Conservation (phyloP, 176 grass and related monocot genomes). For the Musa itinerans region DNA sequence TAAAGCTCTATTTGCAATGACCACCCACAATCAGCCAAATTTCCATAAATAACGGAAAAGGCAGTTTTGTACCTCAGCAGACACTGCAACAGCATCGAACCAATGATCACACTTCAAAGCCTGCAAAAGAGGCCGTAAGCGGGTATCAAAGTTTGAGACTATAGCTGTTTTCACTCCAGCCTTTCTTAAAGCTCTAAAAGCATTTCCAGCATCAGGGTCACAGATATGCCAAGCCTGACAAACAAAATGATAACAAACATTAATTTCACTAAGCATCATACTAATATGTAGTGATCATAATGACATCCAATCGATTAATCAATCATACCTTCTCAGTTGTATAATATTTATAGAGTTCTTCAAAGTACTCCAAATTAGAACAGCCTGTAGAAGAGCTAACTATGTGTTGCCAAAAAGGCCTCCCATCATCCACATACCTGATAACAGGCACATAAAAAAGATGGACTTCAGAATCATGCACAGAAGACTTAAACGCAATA, state of each 20-base stretch:
- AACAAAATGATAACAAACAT: slow-evolving; percentile 24
- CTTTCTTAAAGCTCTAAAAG: slow-evolving; percentile 67
- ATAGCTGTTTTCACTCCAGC: slow-evolving; percentile 88
- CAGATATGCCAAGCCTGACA: slow-evolving; percentile 82
- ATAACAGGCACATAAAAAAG: background rate
- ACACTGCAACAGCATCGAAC: slow-evolving; percentile 91
- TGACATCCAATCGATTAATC: background rate
- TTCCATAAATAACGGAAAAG: slow-evolving; percentile 2
- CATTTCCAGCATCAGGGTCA: slow-evolving; percentile 66
- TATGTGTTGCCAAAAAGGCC: slow-evolving; percentile 87
- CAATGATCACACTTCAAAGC: slow-evolving; percentile 77
- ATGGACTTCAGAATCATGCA: background rate
- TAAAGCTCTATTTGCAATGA: slow-evolving; percentile 26
- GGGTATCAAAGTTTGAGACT: slow-evolving; percentile 95
- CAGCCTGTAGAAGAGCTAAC: slow-evolving; percentile 85
- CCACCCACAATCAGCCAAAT: background rate
- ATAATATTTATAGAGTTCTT: slow-evolving; percentile 92
- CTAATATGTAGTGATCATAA: background rate
- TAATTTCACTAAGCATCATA: slow-evolving; percentile 12
- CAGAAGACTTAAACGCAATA: too few relatives aligned
- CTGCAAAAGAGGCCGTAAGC: slow-evolving; percentile 69
- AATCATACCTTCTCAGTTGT: slow-evolving; percentile 72
- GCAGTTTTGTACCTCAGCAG: slow-evolving; percentile 51
- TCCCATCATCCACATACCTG: slow-evolving; percentile 96
- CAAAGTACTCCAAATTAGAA: slow-evolving; percentile 81